A percentile compares a stretch with the other conserved stretches of the same genome.
phyloP scores from a whole-genome alignment of 305 asterid species.

The Solanum hybrid region DNA sequence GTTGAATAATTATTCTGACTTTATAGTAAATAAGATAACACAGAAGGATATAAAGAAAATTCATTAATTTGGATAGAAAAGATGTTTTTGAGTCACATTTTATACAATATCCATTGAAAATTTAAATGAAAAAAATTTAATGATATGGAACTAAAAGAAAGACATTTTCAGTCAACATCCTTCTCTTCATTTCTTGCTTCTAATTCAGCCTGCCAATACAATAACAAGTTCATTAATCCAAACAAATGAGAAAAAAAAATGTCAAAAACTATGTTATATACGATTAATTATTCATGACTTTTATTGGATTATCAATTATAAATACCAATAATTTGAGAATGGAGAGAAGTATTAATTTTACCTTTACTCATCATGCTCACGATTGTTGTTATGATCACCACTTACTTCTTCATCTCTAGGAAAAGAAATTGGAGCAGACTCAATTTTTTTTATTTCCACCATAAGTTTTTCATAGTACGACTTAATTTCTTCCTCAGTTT shows the following conservation, averaged over 20 bases:
- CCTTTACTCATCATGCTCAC: background rate
- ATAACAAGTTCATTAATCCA: background rate
- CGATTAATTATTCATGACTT: background rate
- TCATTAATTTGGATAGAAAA: background rate
- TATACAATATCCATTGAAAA: background rate
- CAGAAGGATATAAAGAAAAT: background rate
- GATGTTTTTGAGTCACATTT: background rate
- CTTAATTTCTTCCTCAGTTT: slow-evolving; percentile 19
- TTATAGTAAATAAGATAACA: background rate
- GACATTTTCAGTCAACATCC: background rate
- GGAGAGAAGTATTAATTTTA: background rate
- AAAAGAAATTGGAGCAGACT: background rate
- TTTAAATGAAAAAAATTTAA: background rate
- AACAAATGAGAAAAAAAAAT: background rate
- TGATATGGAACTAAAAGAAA: background rate
- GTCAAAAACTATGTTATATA: no score
- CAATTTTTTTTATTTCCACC: background rate
- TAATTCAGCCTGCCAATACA: background rate
- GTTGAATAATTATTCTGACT: background rate
- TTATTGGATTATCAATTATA: background rate
- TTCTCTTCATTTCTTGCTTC: background rate
- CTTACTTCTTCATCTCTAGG: background rate
- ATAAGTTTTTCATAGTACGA: background rate
- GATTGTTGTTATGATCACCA: background rate
- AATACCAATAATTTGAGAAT: background rate